Evolutionary conservation across 1,284 basidiomycete genomes (phyloP).

Genomic region (Naganishia sp.): DNA sequence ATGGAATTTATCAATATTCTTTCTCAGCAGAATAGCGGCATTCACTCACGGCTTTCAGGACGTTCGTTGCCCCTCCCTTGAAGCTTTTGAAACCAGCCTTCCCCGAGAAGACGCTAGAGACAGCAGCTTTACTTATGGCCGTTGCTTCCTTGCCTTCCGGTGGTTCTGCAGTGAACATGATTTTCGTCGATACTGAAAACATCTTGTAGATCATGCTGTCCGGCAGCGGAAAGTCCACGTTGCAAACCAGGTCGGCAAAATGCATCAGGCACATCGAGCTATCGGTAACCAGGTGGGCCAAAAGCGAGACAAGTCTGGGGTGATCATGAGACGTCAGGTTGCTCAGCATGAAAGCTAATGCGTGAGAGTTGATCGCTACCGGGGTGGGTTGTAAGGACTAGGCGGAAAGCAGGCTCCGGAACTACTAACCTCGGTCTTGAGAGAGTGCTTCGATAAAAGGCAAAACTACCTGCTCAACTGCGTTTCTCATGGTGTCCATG

Average conservation of each 20-base stretch:
- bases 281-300: neutral
- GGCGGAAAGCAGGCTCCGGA: neutral
- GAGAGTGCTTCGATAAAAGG: slow-evolving; percentile 77
- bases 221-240: slow-evolving; percentile 19
- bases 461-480: slow-evolving; percentile 76
- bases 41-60: slow-evolving; percentile 75
- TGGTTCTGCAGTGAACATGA: slow-evolving; percentile 23
- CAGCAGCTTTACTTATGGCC: neutral
- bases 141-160: slow-evolving; percentile 25
- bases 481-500: slow-evolving; percentile 72
- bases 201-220: slow-evolving; percentile 30
- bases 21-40: slow-evolving; percentile 1
- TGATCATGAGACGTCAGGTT: neutral
- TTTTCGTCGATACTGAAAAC: slow-evolving; percentile 9
- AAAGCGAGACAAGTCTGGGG: neutral
- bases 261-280: slow-evolving; percentile 9
- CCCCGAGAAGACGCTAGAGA: slow-evolving; percentile 56
- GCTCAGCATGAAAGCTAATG: slow-evolving; percentile 6
- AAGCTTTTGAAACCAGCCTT: slow-evolving; percentile 68
- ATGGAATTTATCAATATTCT: slow-evolving; percentile 3
- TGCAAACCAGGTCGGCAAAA: slow-evolving; percentile 18
- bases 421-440: slow-evolving; percentile 50
- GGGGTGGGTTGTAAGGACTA: neutral
- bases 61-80: slow-evolving; percentile 73
- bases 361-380: slow-evolving; percentile 4